Evolutionary conservation across 768 basidiomycete species (phyloP).

Genomic region (Boletus patriciae): DNA sequence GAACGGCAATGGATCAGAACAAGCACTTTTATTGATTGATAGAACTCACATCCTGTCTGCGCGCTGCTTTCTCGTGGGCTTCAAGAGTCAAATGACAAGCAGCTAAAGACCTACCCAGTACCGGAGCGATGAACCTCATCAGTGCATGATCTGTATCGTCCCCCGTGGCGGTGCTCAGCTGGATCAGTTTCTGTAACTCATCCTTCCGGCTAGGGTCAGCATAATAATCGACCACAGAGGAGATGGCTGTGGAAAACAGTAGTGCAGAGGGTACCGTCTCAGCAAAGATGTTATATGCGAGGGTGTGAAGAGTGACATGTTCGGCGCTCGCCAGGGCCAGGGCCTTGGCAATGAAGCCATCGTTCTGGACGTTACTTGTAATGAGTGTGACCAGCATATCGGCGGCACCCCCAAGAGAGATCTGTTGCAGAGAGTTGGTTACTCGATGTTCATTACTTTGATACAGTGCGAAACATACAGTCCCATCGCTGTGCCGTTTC

Average conservation of each 20-base stretch:
- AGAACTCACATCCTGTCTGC: constrained; percentile 30
- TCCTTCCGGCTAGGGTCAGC: constrained; percentile 39
- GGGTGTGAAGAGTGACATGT: constrained; percentile 26
- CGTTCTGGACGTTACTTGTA: constrained; percentile 26
- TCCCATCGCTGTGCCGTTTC: constrained; percentile 17
- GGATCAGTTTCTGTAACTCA: constrained; percentile 39
- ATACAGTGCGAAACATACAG: constrained; percentile 16
- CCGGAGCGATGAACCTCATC: constrained; percentile 47
- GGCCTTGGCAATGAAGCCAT: constrained; percentile 18
- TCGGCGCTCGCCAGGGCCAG: constrained; percentile 14
- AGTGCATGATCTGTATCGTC: constrained; percentile 31
- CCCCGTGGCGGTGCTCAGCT: constrained; percentile 29
- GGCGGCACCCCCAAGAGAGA: constrained; percentile 21
- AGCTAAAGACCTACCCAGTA: constrained; percentile 40
- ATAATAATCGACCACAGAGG: constrained; percentile 61
- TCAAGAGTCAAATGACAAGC: background rate
- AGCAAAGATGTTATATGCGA: constrained; percentile 53
- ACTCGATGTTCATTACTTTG: background rate
- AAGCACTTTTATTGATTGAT: constrained; percentile 3
- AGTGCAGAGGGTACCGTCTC: constrained; percentile 56
- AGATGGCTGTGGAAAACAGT: constrained; percentile 54
- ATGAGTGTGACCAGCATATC: constrained; percentile 23
- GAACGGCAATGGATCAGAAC: constrained; percentile 39
- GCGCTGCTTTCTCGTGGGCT: constrained; percentile 39
- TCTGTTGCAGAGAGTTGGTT: background rate